Evolutionary conservation across 192 early-diverging fungal species (phyloP), one percentile per base, ranked within the genome.

Genomic region (Linnemannia exigua): DNA sequence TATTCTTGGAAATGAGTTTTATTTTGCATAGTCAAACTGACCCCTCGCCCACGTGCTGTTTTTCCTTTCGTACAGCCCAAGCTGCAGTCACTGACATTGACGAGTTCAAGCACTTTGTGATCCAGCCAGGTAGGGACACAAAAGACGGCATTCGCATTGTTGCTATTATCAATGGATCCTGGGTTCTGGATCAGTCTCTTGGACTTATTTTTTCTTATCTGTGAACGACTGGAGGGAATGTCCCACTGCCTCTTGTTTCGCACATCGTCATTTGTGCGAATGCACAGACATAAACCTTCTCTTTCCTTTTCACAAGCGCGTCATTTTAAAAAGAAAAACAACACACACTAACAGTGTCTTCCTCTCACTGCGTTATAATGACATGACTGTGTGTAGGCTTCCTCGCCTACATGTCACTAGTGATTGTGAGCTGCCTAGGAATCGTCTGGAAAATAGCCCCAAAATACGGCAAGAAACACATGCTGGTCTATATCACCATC

Each of bases 21-120:
- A 33, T n/a, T 63, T 63, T 63, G 58, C n/a, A 28, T 61, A 11
- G 41, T 71, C 25, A 46, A 46, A 14, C 70, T 47, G 22, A 48
- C 71, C 41, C 67, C 46, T 72, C 15, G 38, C 47, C 11, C 71
- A 14, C 47, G 14, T 33, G 48, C 9, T 28, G 2, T 28, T 50
- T 72, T 48, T 25, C 3, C 17, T 50, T 37, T 35, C 20, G 19
- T 41, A 70, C 41, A 83, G 84, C 84, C 47, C 95, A 97, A 72
- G 91, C 91, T 19, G 87, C 91, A 67, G 92, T 95, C 38, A 92
- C 93, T 16, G 91, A 90, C 31, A 94, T 97, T 48, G 95, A 96
- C 76, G 90, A 96, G 74, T 97, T 98, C 79, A 91, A 96, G 83
- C 61, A 79, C 46, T 89, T 90, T 67, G 91, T 94, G 19, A 74